These are phyloP conservation scores for Cladosporium cucumerinum DNA, from an alignment of 2,329 filamentous ascomycete species.

Conservation along the genomic window DNA sequence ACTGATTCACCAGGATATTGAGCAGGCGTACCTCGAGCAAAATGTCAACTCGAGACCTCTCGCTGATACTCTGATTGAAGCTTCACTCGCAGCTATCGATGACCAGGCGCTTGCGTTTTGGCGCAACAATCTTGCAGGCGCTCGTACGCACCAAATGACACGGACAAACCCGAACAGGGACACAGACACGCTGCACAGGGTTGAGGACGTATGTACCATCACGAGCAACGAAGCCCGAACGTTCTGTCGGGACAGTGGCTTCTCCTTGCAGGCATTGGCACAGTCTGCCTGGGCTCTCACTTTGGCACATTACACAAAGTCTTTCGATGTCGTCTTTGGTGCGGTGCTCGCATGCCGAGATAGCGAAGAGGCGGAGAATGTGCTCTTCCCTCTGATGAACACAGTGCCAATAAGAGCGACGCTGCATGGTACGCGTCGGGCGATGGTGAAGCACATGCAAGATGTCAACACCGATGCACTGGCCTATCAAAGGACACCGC, in stretches of 20 bases:
- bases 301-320: conserved; percentile 59
- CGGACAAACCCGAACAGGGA: neutral
- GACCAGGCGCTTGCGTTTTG: conserved; percentile 62
- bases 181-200: conserved; percentile 37
- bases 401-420: conserved; percentile 73
- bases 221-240: conserved; percentile 42
- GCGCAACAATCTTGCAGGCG: conserved; percentile 61
- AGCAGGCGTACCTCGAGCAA: conserved; percentile 54
- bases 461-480: conserved; percentile 62
- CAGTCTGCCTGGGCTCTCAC: conserved; percentile 74
- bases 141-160: conserved; percentile 42
- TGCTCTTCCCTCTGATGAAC: conserved; percentile 90
- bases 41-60: conserved; percentile 40
- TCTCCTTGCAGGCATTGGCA: conserved; percentile 74
- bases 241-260: conserved; percentile 63
- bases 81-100: conserved; percentile 49
- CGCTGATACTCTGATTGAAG: conserved; percentile 54
- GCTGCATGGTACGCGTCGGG: conserved; percentile 62
- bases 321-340: conserved; percentile 76
- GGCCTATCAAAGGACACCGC: conserved; percentile 72
- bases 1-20: conserved; percentile 69
- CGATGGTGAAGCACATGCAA: conserved; percentile 72
- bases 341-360: conserved; percentile 83
- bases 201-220: conserved; percentile 47
- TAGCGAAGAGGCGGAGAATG: conserved; percentile 60